phyloP scores from a whole-genome alignment of 1,139 yeast species.

The Eremothecium cymbalariae region DNA sequence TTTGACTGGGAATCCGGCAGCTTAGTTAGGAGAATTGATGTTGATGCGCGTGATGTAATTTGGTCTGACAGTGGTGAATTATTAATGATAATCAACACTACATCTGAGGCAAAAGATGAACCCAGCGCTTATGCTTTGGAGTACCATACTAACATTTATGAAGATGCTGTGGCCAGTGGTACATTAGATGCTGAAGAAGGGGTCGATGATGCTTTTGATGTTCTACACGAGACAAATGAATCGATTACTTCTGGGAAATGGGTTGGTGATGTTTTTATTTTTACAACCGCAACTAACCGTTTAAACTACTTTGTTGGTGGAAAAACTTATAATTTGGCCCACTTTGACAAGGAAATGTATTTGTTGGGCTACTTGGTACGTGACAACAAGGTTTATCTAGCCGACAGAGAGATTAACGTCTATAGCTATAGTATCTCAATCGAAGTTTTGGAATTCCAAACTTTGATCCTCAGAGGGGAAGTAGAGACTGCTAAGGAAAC shows the following conservation, averaged over 20 bases:
- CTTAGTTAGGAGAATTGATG: constrained; percentile 75
- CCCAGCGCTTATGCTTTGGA: constrained; percentile 77
- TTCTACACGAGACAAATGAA: constrained; percentile 74
- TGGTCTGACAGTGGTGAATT: constrained; percentile 96
- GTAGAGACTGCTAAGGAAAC: constrained; percentile 61
- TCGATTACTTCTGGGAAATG: constrained; percentile 82
- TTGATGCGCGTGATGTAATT: constrained; percentile 69
- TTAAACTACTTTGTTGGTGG: constrained; percentile 94
- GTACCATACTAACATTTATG: constrained; percentile 60
- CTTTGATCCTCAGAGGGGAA: constrained; percentile 91
- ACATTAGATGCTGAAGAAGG: constrained; percentile 74
- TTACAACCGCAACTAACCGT: constrained; percentile 78
- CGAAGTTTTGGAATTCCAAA: constrained; percentile 87
- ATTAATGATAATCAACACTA: constrained; percentile 62
- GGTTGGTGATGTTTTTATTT: constrained; percentile 94
- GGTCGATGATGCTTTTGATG: constrained; percentile 77
- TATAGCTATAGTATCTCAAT: constrained; percentile 75
- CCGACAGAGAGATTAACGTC: constrained; percentile 83
- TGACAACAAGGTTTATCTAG: constrained; percentile 80
- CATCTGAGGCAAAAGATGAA: constrained; percentile 20
- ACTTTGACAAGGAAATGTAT: constrained; percentile 82
- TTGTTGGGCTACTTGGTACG: constrained; percentile 83
- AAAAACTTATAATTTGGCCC: constrained; percentile 83
- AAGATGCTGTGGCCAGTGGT: constrained; percentile 47
- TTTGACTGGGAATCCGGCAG: constrained; percentile 90